Evolutionary conservation across 2,329 filamentous ascomycete species (phyloP), one percentile per base, ranked within the genome.

Genomic region (Clonostachys solani): DNA sequence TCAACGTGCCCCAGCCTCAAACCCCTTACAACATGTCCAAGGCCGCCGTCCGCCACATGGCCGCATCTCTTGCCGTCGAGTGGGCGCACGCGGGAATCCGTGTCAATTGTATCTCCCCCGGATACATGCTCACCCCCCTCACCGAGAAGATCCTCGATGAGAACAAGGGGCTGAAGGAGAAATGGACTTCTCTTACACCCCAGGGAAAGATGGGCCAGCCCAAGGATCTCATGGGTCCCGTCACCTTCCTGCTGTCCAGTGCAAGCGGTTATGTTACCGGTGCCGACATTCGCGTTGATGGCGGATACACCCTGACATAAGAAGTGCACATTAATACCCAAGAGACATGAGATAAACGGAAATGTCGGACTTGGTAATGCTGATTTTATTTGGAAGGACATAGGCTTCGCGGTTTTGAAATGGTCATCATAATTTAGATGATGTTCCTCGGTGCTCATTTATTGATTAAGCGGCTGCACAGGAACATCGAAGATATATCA

Each of bases 1-100:
- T 97, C 67, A 97, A 97, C 61, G 87, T 96, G 9, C 92, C 92
- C 15, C 92, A 97, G 67, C 91, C 90, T 1, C 92, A 97, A 65
- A 89, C 82, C 75, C 91, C 92, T 0, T 96, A 96, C 72, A 96
- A 96, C 63, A 89, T 87, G 6, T 84, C 91, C 52, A 97, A 97
- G 71, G 92, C 94, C 35, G 94, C 89, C 12, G 87, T 97, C 42
- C 80, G 92, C 52, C 92, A 97, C 68, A 71, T 97, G 50, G 91
- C 90, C 12, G 81, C 88, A 36, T 94, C 87, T 54, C 77, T 96
- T 58, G 92, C 92, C 35, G 92, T 96, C 44, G 94, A 97, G 68
- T 97, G 94, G 92, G 91, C 92, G 0, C 78, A 84, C 56, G 83
- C 86, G 36, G 86, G 86, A 55, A 96, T 97, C 61, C 83, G 92